phyloP scores from a whole-genome alignment of 2,329 filamentous ascomycete species.

The Aspergillus phoenicis region DNA sequence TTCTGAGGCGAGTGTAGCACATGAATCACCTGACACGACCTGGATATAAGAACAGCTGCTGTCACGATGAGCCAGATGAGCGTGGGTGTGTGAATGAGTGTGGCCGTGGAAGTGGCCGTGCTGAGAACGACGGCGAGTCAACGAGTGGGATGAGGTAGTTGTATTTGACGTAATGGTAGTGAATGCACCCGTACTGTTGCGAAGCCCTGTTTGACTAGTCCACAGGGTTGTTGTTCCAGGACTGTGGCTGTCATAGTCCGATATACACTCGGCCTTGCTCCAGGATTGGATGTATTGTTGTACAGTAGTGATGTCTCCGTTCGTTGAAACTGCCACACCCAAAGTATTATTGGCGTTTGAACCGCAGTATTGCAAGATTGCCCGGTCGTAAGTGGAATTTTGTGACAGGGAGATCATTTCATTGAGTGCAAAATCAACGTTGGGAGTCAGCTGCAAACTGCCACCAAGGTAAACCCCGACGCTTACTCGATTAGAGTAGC shows the following conservation, averaged over 20 bases:
- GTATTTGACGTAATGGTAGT: neutral
- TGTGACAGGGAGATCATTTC: neutral
- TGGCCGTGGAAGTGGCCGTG: neutral
- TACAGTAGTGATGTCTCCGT: neutral
- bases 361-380: neutral
- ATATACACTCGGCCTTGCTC: neutral
- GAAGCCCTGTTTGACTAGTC: neutral
- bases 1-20: slow-evolving; percentile 37
- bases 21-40: slow-evolving; percentile 41
- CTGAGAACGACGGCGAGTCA: neutral
- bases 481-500: neutral
- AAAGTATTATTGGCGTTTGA: neutral
- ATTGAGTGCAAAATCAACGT: neutral
- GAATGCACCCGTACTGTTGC: neutral
- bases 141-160: neutral
- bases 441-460: neutral
- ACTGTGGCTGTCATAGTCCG: neutral
- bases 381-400: neutral
- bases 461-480: neutral
- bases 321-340: neutral
- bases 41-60: slow-evolving; percentile 12
- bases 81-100: neutral
- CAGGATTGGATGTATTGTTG: neutral
- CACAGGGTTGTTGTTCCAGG: neutral
- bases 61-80: too few species aligned